Percentiles rank a stretch among this genome's conserved stretches.
These are phyloP conservation scores for Globisporangium uncinulatum DNA, from an alignment of 352 stramenopile species.

Conservation along the genomic window DNA sequence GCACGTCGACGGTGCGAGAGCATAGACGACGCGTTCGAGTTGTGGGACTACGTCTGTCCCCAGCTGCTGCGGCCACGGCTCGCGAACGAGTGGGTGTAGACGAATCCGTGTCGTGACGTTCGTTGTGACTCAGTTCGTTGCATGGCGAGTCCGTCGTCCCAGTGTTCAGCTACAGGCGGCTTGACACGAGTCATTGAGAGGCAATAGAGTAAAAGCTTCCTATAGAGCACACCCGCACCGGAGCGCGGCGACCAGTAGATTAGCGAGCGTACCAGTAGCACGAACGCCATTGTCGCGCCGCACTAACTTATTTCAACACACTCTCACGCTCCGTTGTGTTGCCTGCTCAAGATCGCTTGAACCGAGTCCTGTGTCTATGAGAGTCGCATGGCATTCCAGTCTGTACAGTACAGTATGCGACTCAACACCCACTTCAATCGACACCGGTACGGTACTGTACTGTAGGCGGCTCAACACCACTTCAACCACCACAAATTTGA, in stretches of 20 bases:
- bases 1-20: constrained; percentile 10
- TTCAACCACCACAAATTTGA: too few species aligned
- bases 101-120: neutral
- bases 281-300: neutral
- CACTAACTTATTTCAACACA: constrained; percentile 1
- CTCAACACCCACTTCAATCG: too few species aligned
- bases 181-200: neutral
- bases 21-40: constrained; percentile 32
- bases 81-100: constrained; percentile 44
- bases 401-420: too few species aligned
- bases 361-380: too few species aligned
- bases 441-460: too few species aligned
- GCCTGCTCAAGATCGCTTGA: too few species aligned
- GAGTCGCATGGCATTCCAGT: too few species aligned
- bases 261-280: constrained; percentile 2
- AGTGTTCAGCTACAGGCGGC: too few species aligned
- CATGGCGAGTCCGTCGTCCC: neutral
- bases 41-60: constrained; percentile 57
- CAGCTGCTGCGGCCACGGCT: constrained; percentile 29
- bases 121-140: neutral
- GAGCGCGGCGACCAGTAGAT: constrained; percentile 1
- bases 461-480: too few species aligned
- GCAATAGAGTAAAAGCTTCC: neutral
- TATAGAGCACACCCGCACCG: neutral
- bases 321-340: neutral